These are phyloP conservation scores for Geosmithia morbida DNA, from an alignment of 2,329 filamentous ascomycete genomes.

Conservation along the genomic window DNA sequence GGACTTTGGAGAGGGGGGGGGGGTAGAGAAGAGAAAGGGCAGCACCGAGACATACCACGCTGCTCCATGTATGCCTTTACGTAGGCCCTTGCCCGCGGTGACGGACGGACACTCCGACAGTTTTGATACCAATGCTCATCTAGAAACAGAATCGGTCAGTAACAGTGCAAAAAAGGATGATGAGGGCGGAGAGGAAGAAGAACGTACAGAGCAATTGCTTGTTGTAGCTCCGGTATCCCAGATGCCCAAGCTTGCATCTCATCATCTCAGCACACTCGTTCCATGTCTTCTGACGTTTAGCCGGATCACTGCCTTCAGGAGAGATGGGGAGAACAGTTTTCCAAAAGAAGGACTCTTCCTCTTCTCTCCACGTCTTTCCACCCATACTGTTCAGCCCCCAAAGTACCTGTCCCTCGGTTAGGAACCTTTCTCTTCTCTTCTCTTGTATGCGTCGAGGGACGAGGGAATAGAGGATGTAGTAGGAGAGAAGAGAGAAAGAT, in stretches of 20 bases:
- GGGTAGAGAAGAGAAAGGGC: too few relatives aligned
- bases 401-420: too few relatives aligned
- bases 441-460: too few relatives aligned
- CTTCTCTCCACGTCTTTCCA: slow-evolving; percentile 31
- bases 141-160: slow-evolving; percentile 6
- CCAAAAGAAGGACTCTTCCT: slow-evolving; percentile 38
- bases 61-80: slow-evolving; percentile 16
- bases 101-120: slow-evolving; percentile 18
- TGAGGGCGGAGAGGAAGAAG: neutral
- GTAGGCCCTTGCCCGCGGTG: slow-evolving; percentile 19
- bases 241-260: slow-evolving; percentile 17
- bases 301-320: slow-evolving; percentile 12
- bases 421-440: too few relatives aligned
- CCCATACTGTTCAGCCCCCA: slow-evolving; percentile 20
- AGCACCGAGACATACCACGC: slow-evolving; percentile 11
- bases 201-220: slow-evolving; percentile 23
- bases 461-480: too few relatives aligned
- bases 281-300: slow-evolving; percentile 16
- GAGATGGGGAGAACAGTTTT: slow-evolving; percentile 20
- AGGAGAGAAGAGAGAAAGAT: neutral
- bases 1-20: too few relatives aligned
- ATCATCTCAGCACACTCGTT: slow-evolving; percentile 20
- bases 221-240: slow-evolving; percentile 23
- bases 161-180: neutral
- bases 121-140: slow-evolving; percentile 32